Base-by-base conservation (phyloP, 345 rosid genomes). In the Arabis hirsuta region DNA sequence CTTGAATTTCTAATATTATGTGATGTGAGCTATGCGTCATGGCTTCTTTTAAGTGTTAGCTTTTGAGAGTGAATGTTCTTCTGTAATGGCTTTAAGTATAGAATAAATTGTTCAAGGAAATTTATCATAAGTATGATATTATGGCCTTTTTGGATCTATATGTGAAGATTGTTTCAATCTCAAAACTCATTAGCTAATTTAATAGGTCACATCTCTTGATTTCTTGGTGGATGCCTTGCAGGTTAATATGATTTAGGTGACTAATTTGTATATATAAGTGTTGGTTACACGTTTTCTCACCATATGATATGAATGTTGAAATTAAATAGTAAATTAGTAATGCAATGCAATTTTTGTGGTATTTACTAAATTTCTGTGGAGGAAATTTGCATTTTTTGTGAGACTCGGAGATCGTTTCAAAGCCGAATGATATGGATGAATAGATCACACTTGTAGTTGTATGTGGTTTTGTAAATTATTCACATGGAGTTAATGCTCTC, bases 351-450 rank as follows among this genome's bases (percentile, higher is more conserved):
- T 34, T 26, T 61, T 38, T 42, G 3, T 60, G 38, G 51, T 24
- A 43, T 42, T 42, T 39, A 41, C 32, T 59, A 59, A 59, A 38
- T 22, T 58, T 31, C 22, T 59, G 12, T 59, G n/a, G 34, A 13
- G 34, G 14, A 7, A 59, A 0, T 50, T 48, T 48, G 56, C 66
- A 48, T 14, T 48, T 8, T 48, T 12, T 9, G 20, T 1, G 8
- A 36, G 24, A 19, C 31, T 19, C 13, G 54, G 34, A 53, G 69
- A 62, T 34, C 7, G 2, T 72, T 52, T 62, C 76, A 62, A 72
- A 54, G 47, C 41, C 31, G 12, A 62, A 10, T 63, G 29, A 62
- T 72, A 34, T 7, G 69, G 46, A 7, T 29, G 43, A 4, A 41
- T 32, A 71, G 45, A 42, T 50, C 61, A 29, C 67, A 41, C 20